Conservation (phyloP, 164 flowering plant genomes). For the Macadamia integrifolia region DNA sequence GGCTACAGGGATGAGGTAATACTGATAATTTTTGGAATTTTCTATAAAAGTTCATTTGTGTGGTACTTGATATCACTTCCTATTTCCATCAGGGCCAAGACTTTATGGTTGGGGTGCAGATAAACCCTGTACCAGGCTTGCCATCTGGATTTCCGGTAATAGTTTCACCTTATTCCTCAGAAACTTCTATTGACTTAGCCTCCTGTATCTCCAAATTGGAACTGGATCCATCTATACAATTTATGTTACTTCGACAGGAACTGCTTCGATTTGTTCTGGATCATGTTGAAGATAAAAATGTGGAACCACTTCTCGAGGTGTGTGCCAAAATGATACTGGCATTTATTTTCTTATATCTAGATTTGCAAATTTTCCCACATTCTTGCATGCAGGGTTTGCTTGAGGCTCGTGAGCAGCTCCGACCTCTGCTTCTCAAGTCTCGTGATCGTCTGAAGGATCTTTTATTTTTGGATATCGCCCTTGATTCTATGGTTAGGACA, state of each 20-base stretch:
- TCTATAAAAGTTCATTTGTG: not conserved
- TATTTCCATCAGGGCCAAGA: conserved; percentile 71
- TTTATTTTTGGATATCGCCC: conserved; percentile 89
- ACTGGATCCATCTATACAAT: conserved; percentile 3
- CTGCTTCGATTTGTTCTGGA: conserved; percentile 63
- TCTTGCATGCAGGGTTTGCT: conserved; percentile 64
- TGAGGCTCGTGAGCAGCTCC: conserved; percentile 89
- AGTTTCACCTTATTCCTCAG: conserved; percentile 9
- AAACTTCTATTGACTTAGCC: not conserved
- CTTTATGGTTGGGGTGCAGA: conserved; percentile 95
- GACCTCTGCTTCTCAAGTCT: conserved; percentile 57
- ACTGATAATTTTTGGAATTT: not conserved
- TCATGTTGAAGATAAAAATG: conserved; percentile 86
- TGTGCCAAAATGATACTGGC: conserved; percentile 6
- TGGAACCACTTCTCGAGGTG: conserved; percentile 90
- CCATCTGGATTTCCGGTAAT: conserved; percentile 85
- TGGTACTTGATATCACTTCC: conserved; percentile 6
- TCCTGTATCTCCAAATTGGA: not conserved
- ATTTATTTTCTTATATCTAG: not conserved
- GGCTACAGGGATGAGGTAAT: conserved; percentile 85
- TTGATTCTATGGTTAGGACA: conserved; percentile 91
- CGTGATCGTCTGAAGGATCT: conserved; percentile 79
- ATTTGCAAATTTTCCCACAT: conserved; percentile 2
- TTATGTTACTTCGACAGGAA: conserved; percentile 40
- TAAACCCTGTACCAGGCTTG: conserved; percentile 81